These are phyloP conservation scores for Trichoderma breve DNA, from an alignment of 2,329 filamentous ascomycete genomes.

Conservation along the genomic window DNA sequence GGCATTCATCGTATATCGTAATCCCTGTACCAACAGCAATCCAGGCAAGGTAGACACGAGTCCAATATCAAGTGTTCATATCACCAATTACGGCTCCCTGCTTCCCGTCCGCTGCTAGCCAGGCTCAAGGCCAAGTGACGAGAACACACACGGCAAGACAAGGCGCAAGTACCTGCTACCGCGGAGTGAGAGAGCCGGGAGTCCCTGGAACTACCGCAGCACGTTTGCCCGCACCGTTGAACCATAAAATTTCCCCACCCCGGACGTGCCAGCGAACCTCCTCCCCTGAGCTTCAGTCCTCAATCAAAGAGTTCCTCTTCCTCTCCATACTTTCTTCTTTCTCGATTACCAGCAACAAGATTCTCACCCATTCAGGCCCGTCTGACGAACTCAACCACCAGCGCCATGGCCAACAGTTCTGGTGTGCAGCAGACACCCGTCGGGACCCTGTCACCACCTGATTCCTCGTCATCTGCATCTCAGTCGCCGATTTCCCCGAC, in stretches of 20 bases:
- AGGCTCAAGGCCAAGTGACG: not conserved
- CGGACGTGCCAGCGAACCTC: slow-evolving; percentile 6
- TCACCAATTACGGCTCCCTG: not conserved
- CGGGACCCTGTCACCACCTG: slow-evolving; percentile 19
- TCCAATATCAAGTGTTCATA: not conserved
- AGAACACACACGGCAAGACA: not conserved
- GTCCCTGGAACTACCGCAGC: slow-evolving; percentile 12
- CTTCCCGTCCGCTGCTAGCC: not conserved
- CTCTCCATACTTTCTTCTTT: not conserved
- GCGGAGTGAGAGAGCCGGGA: not conserved
- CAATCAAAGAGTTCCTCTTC: not conserved
- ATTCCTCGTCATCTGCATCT: slow-evolving; percentile 15
- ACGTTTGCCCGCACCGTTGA: not conserved
- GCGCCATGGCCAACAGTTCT: slow-evolving; percentile 19
- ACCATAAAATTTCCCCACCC: slow-evolving; percentile 18
- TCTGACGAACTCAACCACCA: not conserved
- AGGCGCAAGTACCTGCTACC: not conserved
- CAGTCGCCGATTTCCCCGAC: slow-evolving; percentile 22
- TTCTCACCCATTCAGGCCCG: not conserved
- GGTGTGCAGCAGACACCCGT: slow-evolving; percentile 19
- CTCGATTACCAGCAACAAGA: not conserved
- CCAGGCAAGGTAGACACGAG: not conserved
- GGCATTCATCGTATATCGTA: not conserved
- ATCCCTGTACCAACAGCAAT: not conserved
- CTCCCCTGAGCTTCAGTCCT: slow-evolving; percentile 2